phyloP scores from a whole-genome alignment of 306 rosid species.

The Spatholobus suberectus region DNA sequence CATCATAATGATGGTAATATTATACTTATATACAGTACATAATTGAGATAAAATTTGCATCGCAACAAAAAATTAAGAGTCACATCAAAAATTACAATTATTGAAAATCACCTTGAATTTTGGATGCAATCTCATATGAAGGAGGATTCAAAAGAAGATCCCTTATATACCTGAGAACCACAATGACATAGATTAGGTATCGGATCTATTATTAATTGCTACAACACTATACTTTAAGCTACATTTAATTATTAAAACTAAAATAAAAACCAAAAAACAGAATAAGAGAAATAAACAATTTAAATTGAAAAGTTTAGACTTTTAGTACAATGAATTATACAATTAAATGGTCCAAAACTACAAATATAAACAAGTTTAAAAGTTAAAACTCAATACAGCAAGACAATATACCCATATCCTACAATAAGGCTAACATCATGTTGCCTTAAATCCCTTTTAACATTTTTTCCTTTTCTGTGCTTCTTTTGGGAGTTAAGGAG shows the following conservation, averaged over 20 bases:
- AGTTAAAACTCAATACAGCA: not conserved
- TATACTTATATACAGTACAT: not conserved
- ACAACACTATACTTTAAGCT: slow-evolving; percentile 16
- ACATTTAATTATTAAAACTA: slow-evolving; percentile 1
- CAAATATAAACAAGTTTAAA: not conserved
- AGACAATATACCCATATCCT: not conserved
- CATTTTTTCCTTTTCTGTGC: not conserved
- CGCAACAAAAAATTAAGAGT: slow-evolving; percentile 7
- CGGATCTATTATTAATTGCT: not conserved
- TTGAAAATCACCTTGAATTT: slow-evolving; percentile 79
- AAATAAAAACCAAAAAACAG: not conserved
- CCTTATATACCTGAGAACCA: slow-evolving; percentile 70
- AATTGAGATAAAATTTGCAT: slow-evolving; percentile 25
- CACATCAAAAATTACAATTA: slow-evolving; percentile 6
- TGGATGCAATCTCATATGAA: slow-evolving; percentile 77
- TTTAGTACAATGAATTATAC: not conserved
- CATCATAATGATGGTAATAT: not conserved
- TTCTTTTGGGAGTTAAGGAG: not conserved
- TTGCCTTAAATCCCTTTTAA: not conserved
- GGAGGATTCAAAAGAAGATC: slow-evolving; percentile 98
- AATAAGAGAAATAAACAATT: slow-evolving; percentile 9
- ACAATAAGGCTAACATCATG: not conserved
- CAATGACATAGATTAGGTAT: slow-evolving; percentile 19
- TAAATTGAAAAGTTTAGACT: not conserved
- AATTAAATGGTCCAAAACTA: not conserved